Percentiles rank a stretch among this genome's conserved stretches.
These are phyloP conservation scores for Punica granatum DNA, from an alignment of 345 rosid genomes.

Conservation along the genomic window DNA sequence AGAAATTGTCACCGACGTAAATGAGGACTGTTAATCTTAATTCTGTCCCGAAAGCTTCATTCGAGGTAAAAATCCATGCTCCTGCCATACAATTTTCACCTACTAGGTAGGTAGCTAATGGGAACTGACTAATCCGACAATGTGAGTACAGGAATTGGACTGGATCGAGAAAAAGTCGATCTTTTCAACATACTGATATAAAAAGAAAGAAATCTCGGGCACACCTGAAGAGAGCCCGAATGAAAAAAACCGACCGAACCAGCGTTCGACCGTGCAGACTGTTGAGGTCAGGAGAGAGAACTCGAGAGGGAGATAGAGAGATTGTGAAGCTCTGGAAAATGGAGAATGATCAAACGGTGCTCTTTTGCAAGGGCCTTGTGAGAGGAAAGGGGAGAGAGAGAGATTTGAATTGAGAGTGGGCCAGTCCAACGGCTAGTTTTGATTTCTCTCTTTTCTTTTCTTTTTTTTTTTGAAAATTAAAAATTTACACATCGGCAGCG, in stretches of 20 bases:
- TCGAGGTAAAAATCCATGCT: neutral
- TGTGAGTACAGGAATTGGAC: too few relatives aligned
- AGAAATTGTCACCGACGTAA: neutral
- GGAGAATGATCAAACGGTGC: neutral
- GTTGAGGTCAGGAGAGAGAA: neutral
- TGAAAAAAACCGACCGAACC: neutral
- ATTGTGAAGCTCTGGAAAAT: neutral
- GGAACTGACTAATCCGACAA: too few relatives aligned
- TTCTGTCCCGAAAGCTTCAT: neutral
- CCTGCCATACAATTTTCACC: too few relatives aligned
- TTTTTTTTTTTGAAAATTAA: neutral
- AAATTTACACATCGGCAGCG: neutral
- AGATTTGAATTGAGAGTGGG: slow-evolving; percentile 16
- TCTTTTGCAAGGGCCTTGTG: neutral
- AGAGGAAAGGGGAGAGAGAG: slow-evolving; percentile 11
- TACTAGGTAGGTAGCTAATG: too few relatives aligned
- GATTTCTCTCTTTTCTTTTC: neutral
- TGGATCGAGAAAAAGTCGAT: too few relatives aligned
- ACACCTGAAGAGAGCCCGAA: neutral
- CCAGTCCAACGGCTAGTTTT: slow-evolving; percentile 22
- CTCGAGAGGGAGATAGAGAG: slow-evolving; percentile 7
- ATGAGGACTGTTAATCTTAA: neutral
- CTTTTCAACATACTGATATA: too few relatives aligned
- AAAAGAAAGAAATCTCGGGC: neutral
- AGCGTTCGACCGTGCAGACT: neutral